Base-by-base conservation (phyloP, 108 stramenopile genomes). In the Fragilaria crotonensis region DNA sequence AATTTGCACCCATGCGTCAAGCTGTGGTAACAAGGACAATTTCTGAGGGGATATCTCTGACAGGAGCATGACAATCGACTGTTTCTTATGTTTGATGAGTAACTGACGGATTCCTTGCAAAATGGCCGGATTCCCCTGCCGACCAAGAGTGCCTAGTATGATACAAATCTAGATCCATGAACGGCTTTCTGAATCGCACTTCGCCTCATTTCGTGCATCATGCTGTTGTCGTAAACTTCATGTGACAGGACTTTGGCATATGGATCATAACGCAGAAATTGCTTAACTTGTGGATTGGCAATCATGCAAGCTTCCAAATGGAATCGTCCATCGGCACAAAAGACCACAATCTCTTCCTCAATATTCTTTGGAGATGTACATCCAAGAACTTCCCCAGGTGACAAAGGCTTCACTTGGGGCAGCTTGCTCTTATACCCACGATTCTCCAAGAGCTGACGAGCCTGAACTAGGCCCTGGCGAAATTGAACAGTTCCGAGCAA, bases 251-350 rank as follows among this genome's bases (percentile, higher is more conserved):
- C 67, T 63, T 98, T 98, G 29, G 75, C 72, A 67, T 98, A 99
- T 1, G 99, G 99, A 75, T 98, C 89, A 71, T 99, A 99, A 14
- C 97, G 73, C 51, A 85, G 84, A 31, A 95, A 94, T 18, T 75
- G 65, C 2, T 63, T 7, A 26, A 96, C 46, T 44, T 78, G 63
- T 4, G 97, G 96, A 72, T 99, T 99, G 53, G 86, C 79, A 47
- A 99, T 99, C 93, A 99, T 91, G 45, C 94, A 92, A 0, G 93
- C 78, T 75, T 99, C 98, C 30, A 99, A 78, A 75, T 99, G 98
- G 55, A 99, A 99, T 22, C 98, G 78, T 30, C 98, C 98, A 64
- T 99, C 98, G 22, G 98, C 96, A 19, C 98, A 66, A 70, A 99
- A 99, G 50, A 97, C 75, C 47, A 96, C 78, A 51, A 82, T 64